Evolutionary conservation across 768 basidiomycete species (phyloP), one percentile per base, ranked within the genome.

Genomic region (Phaeotremella skinneri): DNA sequence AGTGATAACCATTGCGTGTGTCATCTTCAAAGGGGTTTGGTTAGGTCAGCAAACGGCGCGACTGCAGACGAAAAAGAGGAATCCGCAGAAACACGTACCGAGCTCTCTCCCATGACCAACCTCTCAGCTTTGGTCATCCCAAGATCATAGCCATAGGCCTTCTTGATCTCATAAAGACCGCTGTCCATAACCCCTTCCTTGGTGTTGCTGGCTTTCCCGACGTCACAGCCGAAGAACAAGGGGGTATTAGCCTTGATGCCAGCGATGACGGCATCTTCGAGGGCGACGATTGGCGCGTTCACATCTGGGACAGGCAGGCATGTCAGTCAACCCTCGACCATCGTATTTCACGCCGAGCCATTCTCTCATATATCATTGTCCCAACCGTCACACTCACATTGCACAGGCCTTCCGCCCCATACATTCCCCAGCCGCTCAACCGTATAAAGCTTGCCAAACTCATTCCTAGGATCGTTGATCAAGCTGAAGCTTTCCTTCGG

Each of bases 171-270:
- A 74, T 85, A 90, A 21, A 93, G 81, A 16, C 82, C 83, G 25
- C 85, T 83, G 72, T 92, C 92, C 91, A 94, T 90, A 63, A 96
- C 85, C 25, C 93, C 94, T 1, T 81, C 76, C 25, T 77, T 66
- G 23, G 81, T 80, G 64, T 89, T 85, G 3, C 87, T 88, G 73
- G 85, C 89, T 72, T 96, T 84, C 32, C 91, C 92, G 45, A 96
- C 91, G 73, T 98, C 94, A 74, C 93, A 96, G 0, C 92, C 94
- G 72, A 97, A 97, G 83, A 94, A 96, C 45, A 93, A 87, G 3
- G 92, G 88, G 37, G 86, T 85, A 39, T 90, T 88, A 25, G 88
- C 87, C 78, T 90, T 90, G 80, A 94, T 84, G 76, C 87, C 81
- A 81, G 86, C 86, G 57, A 97, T 84, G 16, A 94, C 85, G 11